Conservation (phyloP, 2,329 filamentous ascomycete genomes). For the Thelonectria blattea region DNA sequence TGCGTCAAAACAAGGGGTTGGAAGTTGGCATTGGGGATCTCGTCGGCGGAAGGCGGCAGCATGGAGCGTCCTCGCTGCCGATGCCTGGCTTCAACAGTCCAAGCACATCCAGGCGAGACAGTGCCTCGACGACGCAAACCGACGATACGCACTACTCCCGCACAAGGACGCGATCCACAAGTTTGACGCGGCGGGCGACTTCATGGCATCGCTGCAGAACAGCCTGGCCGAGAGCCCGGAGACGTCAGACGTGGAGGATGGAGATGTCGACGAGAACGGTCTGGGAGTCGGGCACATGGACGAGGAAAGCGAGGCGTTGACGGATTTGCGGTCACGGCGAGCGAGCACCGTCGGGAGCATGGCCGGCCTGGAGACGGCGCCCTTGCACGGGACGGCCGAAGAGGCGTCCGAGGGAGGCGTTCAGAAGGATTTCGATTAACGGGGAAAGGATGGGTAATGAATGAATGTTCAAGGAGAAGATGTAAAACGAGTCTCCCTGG, state of each 20-base stretch:
- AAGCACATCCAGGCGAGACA: conserved; percentile 80
- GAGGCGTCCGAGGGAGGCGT: conserved; percentile 31
- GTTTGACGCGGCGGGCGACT: conserved; percentile 58
- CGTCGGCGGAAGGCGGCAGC: conserved; percentile 85
- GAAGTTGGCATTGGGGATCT: conserved; percentile 70
- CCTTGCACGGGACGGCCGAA: conserved; percentile 44
- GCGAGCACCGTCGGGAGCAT: conserved; percentile 59
- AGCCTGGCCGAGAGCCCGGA: conserved; percentile 56
- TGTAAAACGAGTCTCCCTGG: conserved; percentile 9
- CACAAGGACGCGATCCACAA: conserved; percentile 58
- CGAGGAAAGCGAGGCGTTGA: conserved; percentile 62
- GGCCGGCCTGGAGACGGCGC: conserved; percentile 57
- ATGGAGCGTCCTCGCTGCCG: conserved; percentile 84
- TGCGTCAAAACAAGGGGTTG: conserved; percentile 71
- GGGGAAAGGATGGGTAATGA: conserved; percentile 5
- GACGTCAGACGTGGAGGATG: conserved; percentile 37
- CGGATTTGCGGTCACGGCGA: conserved; percentile 57
- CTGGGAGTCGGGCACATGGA: conserved; percentile 51
- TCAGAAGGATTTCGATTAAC: conserved; percentile 54
- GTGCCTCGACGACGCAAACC: conserved; percentile 73
- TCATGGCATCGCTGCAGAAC: conserved; percentile 58
- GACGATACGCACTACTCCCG: conserved; percentile 58
- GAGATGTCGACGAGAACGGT: conserved; percentile 49
- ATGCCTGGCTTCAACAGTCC: conserved; percentile 80
- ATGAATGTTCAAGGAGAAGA: conserved; percentile 1